Evolutionary conservation across 495 filamentous ascomycete species (phyloP), one percentile per base, ranked within the genome.

Genomic region (Penicillium steckii): DNA sequence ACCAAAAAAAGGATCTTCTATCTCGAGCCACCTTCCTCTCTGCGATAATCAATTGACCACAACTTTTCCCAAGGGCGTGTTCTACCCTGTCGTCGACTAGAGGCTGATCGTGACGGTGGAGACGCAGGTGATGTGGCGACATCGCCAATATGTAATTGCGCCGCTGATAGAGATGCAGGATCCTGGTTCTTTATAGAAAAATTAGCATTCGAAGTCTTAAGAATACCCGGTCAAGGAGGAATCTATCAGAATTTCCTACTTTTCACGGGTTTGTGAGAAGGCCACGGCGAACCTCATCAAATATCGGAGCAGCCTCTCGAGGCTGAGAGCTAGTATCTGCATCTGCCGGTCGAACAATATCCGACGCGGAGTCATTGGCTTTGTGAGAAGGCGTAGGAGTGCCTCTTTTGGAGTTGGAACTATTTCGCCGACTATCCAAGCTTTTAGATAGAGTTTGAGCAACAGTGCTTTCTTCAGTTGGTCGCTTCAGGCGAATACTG

Each of bases 361-460:
- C 72, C 10, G 60, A 52, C 1, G 65, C 52, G 3, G 73, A 72
- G 42, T 75, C 70, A 22, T 70, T 64, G 29, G 62, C 63, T 12
- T 55, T 69, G 41, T 68, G 65, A 2, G 59, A 65, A 8, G 67
- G 68, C 8, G 67, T 65, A 12, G 66, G 60, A 0, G 71, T 66
- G 8, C 74, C 85, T 60, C 89, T 90, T 69, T 83, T 90, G 40
- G 87, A 93, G 53, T 80, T 85, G 27, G 86, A 85, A 65, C 91
- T 96, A 60, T 90, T 93, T 21, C 92, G 85, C 32, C 92, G 84
- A 67, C 89, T 95, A 66, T 97, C 91, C 8, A 97, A 81, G 63
- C 87, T 94, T 69, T 86, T 91, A 48, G 83, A 89, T 7, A 96
- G 77, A 12, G 87, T 91, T 68, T 87, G 88, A 40, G 88, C 85